Evolutionary conservation across 164 flowering plant genomes (phyloP), one percentile per base, ranked within the genome.

Genomic region (Taxillus chinensis): DNA sequence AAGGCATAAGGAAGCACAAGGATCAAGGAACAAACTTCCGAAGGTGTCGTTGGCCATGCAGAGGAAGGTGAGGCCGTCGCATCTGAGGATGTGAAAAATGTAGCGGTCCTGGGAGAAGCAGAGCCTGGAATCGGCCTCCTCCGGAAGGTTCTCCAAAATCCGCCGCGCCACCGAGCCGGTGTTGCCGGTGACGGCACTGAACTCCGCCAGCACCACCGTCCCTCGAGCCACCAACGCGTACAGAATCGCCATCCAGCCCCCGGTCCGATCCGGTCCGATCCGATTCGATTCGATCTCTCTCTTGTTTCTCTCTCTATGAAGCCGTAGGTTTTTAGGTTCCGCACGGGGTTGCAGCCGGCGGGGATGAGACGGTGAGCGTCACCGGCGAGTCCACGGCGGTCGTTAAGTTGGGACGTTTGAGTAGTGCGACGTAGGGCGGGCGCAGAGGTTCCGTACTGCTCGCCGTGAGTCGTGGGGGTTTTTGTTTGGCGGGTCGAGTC

Each of bases 41-140:
- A 92, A 90, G 65, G 98, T 78, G 66, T 88, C 96, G 75, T 86
- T 92, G 52, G 96, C 96, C 98, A 92, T 88, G 68, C 98, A 92
- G 61, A 92, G 84, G 70, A 83, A 92, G 60, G 79, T 74, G 67
- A 92, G 76, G 13, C 91, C 90, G 73, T 92, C 92, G 39, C 88
- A 79, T 72, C 83, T 74, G 48, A 90, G 84, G 16, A 92, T 85
- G 66, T 92, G 96, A 63, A 92, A 92, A 53, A 90, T 90, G 70
- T 87, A 92, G 0, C 93, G 86, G 73, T 87, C 98, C 66, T 92
- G 96, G 4, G 98, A 92, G 77, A 87, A 92, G 62, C 96, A 92
- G 15, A 92, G 73, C 73, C 98, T 71, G 12, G 96, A 71, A 55
- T 88, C 96, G 14, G 77, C 71, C 62, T 82, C 89, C 15, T 70